These are phyloP conservation scores for Zasmidium angulare DNA, from an alignment of 2,329 filamentous ascomycete genomes.

Conservation along the genomic window DNA sequence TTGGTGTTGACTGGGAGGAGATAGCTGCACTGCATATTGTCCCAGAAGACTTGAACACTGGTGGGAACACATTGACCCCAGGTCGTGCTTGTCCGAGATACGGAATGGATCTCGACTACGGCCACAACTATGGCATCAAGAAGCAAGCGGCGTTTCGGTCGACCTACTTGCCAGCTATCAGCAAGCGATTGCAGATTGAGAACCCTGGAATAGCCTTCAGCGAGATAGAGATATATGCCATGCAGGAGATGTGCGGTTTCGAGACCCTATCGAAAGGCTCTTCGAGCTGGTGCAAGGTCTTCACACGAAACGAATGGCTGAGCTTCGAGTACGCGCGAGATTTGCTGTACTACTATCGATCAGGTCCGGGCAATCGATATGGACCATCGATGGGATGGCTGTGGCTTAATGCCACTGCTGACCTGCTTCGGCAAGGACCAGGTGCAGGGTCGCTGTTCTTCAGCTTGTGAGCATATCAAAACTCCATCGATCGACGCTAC, in stretches of 20 bases:
- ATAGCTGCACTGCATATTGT: conserved; percentile 51
- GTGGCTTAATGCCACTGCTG: conserved; percentile 58
- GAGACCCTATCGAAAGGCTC: conserved; percentile 55
- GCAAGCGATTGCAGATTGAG: conserved; percentile 44
- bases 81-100: conserved; percentile 48
- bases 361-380: conserved; percentile 58
- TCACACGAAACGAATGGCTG: conserved; percentile 54
- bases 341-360: conserved; percentile 58
- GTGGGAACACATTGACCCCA: conserved; percentile 58
- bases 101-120: conserved; percentile 38
- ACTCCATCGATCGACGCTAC: neutral
- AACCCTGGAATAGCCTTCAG: conserved; percentile 45
- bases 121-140: conserved; percentile 52
- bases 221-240: conserved; percentile 54
- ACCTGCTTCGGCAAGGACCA: conserved; percentile 46
- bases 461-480: conserved; percentile 50
- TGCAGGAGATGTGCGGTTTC: conserved; percentile 64
- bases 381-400: conserved; percentile 56
- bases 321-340: conserved; percentile 61
- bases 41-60: conserved; percentile 51
- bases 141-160: conserved; percentile 50
- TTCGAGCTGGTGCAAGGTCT: conserved; percentile 58
- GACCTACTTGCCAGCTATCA: conserved; percentile 50
- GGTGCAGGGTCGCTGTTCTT: conserved; percentile 53
- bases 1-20: conserved; percentile 50